Evolutionary conservation across 176 grass and related monocot species (phyloP).

Genomic region (Eragrostis curvula): DNA sequence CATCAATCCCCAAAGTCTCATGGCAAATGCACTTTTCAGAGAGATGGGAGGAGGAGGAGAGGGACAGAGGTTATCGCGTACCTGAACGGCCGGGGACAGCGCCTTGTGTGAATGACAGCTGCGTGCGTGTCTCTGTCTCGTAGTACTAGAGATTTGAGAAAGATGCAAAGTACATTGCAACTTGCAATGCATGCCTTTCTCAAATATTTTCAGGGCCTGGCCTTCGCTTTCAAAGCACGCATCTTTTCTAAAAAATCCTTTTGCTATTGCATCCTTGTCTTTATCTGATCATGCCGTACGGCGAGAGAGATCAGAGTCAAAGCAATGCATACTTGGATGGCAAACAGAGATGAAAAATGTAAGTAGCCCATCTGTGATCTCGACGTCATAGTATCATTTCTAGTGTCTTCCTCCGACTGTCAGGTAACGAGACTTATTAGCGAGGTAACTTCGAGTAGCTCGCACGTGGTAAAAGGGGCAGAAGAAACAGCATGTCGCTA

Average conservation of each 20-base stretch:
- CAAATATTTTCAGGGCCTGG: neutral
- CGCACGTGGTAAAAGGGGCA: neutral
- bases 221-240: neutral
- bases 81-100: neutral
- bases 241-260: neutral
- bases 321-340: no score
- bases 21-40: neutral
- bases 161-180: conserved; percentile 2
- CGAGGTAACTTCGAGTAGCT: neutral
- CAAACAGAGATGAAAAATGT: no score
- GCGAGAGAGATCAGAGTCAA: no score
- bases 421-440: neutral
- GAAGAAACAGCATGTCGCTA: neutral
- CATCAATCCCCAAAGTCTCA: neutral
- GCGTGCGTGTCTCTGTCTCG: conserved; percentile 2
- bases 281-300: neutral
- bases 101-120: neutral
- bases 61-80: neutral
- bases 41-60: neutral
- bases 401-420: neutral
- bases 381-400: no score
- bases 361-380: no score
- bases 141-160: neutral
- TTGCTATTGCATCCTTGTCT: neutral
- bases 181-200: neutral